Evolutionary conservation across 2,329 filamentous ascomycete genomes (phyloP), one percentile per base, ranked within the genome.

Genomic region (Trichothecium sympodiale): DNA sequence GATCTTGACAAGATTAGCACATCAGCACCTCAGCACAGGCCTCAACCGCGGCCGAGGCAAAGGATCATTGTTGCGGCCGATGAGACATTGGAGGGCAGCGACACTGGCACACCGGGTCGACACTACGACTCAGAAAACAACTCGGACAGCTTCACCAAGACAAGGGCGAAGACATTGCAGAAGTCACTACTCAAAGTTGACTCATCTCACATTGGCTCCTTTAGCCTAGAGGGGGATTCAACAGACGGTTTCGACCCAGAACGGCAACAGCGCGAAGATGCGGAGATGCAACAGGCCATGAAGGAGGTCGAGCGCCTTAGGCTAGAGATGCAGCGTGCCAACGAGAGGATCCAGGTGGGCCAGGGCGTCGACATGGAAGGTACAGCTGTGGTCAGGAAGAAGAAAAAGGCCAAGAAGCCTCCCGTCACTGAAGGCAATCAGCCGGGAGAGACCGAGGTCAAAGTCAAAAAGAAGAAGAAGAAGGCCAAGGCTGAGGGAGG

Each of bases 241-340:
- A 44, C 47, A 30, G 45, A 46, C 27, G 52, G 51, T 1, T 63
- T 71, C 33, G 74, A 83, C 38, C 68, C 76, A 34, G 82, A 86
- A 49, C 67, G 69, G 35, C 74, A 80, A 43, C 73, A 80, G 52
- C 74, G 73, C 13, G 86, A 94, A 51, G 87, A 95, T 41, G 77
- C 75, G 2, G 88, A 95, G 59, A 94, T 95, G 85, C 77, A 76
- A 31, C 77, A 77, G 49, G 91, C 89, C 8, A 77, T 95, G 67
- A 80, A 80, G 54, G 84, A 95, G 55, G 83, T 98, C 3, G 89
- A 96, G 62, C 70, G 79, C 35, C 62, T 93, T 40, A 70, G 91
- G 35, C 64, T 95, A 38, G 85, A 94, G 59, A 94, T 96, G 87
- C 83, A 88, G 59, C 65, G 83, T 38, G 80, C 78, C 27, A 83